Evolutionary conservation across 2,329 filamentous ascomycete species (phyloP), one percentile per base, ranked within the genome.

Genomic region (Fusarium transvaalense): DNA sequence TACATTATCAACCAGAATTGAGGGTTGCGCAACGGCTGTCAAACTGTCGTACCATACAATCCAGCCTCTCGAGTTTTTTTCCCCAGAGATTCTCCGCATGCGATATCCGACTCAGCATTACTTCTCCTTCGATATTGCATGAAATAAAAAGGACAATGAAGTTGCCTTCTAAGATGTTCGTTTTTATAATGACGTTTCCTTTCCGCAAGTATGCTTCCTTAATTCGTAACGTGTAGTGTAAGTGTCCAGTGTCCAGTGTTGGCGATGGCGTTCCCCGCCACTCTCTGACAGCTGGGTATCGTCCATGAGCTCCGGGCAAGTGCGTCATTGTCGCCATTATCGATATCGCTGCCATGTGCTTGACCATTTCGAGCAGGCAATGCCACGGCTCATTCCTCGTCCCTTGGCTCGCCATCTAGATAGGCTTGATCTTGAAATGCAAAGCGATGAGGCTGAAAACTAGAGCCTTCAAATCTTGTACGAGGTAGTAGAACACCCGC

Each of bases 401-500:
- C 31, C 34, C 46, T 17, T 35, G 31, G 10, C 10, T n/a, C 14
- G 8, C 21, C 17, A 13, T 55, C 80, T 78, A 92, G 72, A 92
- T 92, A 4, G 90, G 90, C 83, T 92, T 92, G 79, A 92, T 92
- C 91, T 99, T 99, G 85, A 99, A 99, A 82, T 99, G 96, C 68
- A 99, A 86, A 4, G 93, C 93, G 75, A 98, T 99, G 70, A 99
- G 82, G 55, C 95, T 97, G 80, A 99, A 99, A 5, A 99, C 93
- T 37, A 99, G 85, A 0, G 96, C 96, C 82, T 98, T 99, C 27
- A 99, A 83, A 77, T 99, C 96, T 78, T 99, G 96, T 7, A 98
- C 95, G 10, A 99, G 89, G 77, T 99, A 99, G 84, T 99, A 99
- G 81, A 99, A 99, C 5, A 99, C 96, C 50, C 96, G 89, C 14